phyloP scores from a whole-genome alignment of 1,284 basidiomycete species.

The Sanghuangporus baumii region DNA sequence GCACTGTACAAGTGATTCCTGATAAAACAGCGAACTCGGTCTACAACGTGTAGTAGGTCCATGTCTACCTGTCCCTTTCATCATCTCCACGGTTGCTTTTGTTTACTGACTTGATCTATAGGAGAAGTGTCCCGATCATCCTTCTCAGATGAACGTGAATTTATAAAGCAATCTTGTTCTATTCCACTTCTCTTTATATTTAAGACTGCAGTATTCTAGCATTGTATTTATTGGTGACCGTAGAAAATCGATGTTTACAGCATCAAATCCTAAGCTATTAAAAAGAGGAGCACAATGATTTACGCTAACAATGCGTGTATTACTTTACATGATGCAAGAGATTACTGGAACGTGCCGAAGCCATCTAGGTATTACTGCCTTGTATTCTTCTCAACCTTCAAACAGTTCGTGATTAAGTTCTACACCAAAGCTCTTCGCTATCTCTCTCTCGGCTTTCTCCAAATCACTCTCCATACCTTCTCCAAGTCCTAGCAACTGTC shows the following conservation, averaged over 20 bases:
- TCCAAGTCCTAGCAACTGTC: conserved; percentile 28
- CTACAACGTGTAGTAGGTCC: too few relatives aligned
- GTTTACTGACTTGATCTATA: too few relatives aligned
- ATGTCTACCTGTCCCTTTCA: not conserved
- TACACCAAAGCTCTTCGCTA: conserved; percentile 22
- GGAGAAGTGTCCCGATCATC: too few relatives aligned
- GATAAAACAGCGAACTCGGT: too few relatives aligned
- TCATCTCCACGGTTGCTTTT: too few relatives aligned
- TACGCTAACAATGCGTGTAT: not conserved
- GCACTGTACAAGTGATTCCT: not conserved
- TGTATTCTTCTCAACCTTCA: conserved; percentile 6
- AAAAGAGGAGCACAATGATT: not conserved
- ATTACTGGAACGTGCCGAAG: not conserved
- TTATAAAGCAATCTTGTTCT: too few relatives aligned
- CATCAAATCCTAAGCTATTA: too few relatives aligned
- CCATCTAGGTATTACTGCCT: not conserved
- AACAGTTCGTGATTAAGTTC: conserved; percentile 32
- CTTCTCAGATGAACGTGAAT: too few relatives aligned
- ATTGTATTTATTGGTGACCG: too few relatives aligned
- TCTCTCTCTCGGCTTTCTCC: conserved; percentile 19
- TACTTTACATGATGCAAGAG: not conserved
- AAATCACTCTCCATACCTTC: conserved; percentile 23
- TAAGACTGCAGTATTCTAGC: too few relatives aligned
- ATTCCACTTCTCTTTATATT: too few relatives aligned
- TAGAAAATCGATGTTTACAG: too few relatives aligned